Evolutionary conservation across 2,329 filamentous ascomycete species (phyloP), one percentile per base, ranked within the genome.

Genomic region (Cladosporium sp.): DNA sequence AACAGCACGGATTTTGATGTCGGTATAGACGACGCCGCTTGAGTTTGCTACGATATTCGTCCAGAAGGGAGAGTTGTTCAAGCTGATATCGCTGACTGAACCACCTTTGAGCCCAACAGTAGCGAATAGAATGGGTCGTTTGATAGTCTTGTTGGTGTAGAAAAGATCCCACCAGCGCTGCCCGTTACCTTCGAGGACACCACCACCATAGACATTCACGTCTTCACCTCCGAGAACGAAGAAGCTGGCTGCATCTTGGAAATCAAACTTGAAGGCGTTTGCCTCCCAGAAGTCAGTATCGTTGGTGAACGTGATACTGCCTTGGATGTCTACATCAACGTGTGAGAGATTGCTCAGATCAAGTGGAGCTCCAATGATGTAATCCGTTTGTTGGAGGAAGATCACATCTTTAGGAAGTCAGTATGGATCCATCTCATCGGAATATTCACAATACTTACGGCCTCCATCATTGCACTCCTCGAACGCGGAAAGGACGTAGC

Each of bases 271-370:
- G 72, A 85, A 86, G 38, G 77, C 73, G 60, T 84, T 76, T 6
- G 73, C 74, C 55, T 82, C 74, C 84, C 84, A 87, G 66, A 86
- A 86, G 58, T 79, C 75, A 2, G 81, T 82, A 61, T 87, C 80
- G 44, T 82, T 75, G 52, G 77, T 79, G 68, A 86, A 86, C 51
- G 76, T 69, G 13, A 85, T 73, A n/a, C 73, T 74, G 18, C 81
- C 81, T 60, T 77, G 74, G 52, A 81, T 76, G 56, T 79, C 77
- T 2, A 85, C 68, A 63, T 86, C 83, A 28, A 86, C 74, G 57
- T 80, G 72, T 42, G 80, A 72, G 9, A 86, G 69, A 64, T 84
- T 85, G 0, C 80, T 84, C 59, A 86, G 67, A 59, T 86, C 81
- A 22, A 87, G 63, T 0, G 82, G 79, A 0, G 80, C 84, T 11